phyloP scores from a whole-genome alignment of 139 green algal genomes.

The Spirogloea muscicola region DNA sequence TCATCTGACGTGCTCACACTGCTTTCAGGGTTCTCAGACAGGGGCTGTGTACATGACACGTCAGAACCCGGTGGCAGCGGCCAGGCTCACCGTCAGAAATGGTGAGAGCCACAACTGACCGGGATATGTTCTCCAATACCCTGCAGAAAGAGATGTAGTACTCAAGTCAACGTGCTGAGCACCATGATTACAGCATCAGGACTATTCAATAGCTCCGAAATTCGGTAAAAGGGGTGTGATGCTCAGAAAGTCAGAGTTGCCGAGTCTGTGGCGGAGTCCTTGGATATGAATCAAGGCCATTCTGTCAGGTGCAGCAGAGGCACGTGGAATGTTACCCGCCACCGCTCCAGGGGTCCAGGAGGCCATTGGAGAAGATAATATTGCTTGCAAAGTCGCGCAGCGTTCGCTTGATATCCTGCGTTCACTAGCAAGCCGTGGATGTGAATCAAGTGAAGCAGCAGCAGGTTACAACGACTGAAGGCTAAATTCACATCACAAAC shows the following conservation, averaged over 20 bases:
- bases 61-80: too few relatives aligned
- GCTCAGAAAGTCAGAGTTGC: too few relatives aligned
- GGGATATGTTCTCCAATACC: slow-evolving; percentile 52
- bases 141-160: background rate
- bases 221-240: background rate
- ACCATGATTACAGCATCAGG: background rate
- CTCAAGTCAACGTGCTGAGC: background rate
- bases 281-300: too few relatives aligned
- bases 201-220: background rate
- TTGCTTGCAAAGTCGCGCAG: slow-evolving; percentile 55
- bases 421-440: too few relatives aligned
- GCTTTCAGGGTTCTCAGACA: too few relatives aligned
- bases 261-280: too few relatives aligned
- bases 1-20: too few relatives aligned
- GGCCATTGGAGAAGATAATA: slow-evolving; percentile 81
- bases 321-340: slow-evolving; percentile 42
- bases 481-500: too few relatives aligned
- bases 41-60: too few relatives aligned
- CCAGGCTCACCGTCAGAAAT: slow-evolving; percentile 50
- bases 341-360: slow-evolving; percentile 73
- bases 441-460: too few relatives aligned
- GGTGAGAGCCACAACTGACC: slow-evolving; percentile 53
- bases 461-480: too few relatives aligned
- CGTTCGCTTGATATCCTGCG: slow-evolving; percentile 5
- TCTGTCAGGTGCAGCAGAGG: too few relatives aligned